Percentiles rank a stretch among this genome's conserved stretches.
These are phyloP conservation scores for Biscogniauxia sp. DNA, from an alignment of 2,329 filamentous ascomycete genomes.

Conservation along the genomic window DNA sequence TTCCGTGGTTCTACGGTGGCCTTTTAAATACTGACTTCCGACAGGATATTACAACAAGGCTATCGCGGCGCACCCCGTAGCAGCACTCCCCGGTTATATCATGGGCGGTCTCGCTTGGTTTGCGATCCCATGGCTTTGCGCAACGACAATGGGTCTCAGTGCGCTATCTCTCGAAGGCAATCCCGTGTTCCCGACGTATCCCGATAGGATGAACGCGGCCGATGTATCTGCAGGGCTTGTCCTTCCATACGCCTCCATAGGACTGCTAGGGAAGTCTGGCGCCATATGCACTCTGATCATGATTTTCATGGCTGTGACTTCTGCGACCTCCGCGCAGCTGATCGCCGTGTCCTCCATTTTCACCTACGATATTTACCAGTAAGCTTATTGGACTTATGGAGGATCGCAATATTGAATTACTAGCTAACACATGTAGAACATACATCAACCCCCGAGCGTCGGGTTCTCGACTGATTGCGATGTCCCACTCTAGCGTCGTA, in stretches of 20 bases:
- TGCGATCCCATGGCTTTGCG: conserved; percentile 83
- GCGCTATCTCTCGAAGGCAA: conserved; percentile 74
- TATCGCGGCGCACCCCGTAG: conserved; percentile 78
- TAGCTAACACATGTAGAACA: conserved; percentile 48
- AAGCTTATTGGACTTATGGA: not conserved
- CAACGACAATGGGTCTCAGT: conserved; percentile 81
- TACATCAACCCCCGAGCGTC: conserved; percentile 75
- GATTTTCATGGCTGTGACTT: conserved; percentile 87
- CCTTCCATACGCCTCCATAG: conserved; percentile 78
- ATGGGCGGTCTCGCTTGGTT: conserved; percentile 86
- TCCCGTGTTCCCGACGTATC: conserved; percentile 68
- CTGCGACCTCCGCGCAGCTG: conserved; percentile 74
- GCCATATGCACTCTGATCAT: conserved; percentile 75
- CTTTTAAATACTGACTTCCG: not conserved
- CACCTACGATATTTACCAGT: conserved; percentile 75
- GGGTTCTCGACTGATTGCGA: conserved; percentile 72
- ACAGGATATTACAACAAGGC: conserved; percentile 87
- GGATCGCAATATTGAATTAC: not conserved
- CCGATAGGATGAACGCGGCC: conserved; percentile 63
- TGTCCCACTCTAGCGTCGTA: conserved; percentile 69
- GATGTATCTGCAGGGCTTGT: conserved; percentile 84
- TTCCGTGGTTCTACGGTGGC: too few relatives aligned
- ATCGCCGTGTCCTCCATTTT: conserved; percentile 84
- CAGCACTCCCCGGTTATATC: conserved; percentile 82
- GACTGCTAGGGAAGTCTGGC: conserved; percentile 74